Conservation (phyloP, 2,329 filamentous ascomycete species). For the Esteya vermicola region DNA sequence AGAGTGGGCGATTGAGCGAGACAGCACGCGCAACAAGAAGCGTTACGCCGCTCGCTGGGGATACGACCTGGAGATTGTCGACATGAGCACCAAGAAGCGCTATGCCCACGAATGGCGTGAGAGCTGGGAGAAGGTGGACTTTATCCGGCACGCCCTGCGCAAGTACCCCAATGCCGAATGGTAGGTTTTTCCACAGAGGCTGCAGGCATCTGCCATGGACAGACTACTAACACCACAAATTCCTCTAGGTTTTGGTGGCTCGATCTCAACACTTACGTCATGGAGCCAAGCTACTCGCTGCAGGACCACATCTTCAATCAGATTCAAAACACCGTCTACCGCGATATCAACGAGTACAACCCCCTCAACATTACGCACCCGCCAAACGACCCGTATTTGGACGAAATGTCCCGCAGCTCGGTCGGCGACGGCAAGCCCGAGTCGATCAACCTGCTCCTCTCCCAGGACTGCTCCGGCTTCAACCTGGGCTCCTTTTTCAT, state of each 20-base stretch:
- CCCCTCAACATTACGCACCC: slow-evolving; percentile 89
- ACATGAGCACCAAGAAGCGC: slow-evolving; percentile 97
- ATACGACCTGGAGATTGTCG: slow-evolving; percentile 89
- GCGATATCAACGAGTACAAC: slow-evolving; percentile 94
- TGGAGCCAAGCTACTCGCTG: slow-evolving; percentile 86
- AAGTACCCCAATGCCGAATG: slow-evolving; percentile 96
- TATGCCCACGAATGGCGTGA: slow-evolving; percentile 99
- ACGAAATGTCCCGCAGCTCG: slow-evolving; percentile 55
- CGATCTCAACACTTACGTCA: slow-evolving; percentile 92
- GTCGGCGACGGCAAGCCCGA: slow-evolving; percentile 62
- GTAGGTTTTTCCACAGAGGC: slow-evolving; percentile 29
- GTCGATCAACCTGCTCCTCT: slow-evolving; percentile 76
- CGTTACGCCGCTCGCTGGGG: slow-evolving; percentile 80
- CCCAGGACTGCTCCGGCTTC: slow-evolving; percentile 92
- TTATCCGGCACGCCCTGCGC: slow-evolving; percentile 71
- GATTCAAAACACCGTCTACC: slow-evolving; percentile 62
- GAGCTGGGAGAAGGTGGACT: slow-evolving; percentile 98
- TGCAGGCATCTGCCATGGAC: neutral
- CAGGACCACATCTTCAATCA: slow-evolving; percentile 82
- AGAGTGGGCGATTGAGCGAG: slow-evolving; percentile 95
- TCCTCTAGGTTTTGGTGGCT: slow-evolving; percentile 92
- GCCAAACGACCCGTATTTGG: slow-evolving; percentile 58
- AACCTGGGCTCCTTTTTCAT: slow-evolving; percentile 95
- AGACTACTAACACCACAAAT: slow-evolving; percentile 10
- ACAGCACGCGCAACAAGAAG: slow-evolving; percentile 90